Conservation (phyloP, 345 rosid species). For the Boechera stricta region DNA sequence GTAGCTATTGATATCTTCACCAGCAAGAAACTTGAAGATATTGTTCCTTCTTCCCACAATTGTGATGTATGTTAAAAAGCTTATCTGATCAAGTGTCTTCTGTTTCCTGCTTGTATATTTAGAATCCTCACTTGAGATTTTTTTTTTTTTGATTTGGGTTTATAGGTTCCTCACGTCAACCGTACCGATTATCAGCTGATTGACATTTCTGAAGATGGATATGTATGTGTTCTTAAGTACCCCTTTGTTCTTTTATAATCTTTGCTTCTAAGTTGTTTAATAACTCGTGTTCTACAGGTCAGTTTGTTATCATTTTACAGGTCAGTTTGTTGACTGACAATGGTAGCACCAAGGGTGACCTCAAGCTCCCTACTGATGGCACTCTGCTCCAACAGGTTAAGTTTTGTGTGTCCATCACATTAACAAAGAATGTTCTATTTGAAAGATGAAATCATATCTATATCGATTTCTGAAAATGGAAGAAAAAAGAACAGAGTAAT, state of each 20-base stretch:
- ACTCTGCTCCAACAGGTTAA: slow-evolving; percentile 62
- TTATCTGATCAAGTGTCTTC: background rate
- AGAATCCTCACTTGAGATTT: background rate
- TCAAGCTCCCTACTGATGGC: slow-evolving; percentile 75
- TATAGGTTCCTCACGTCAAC: slow-evolving; percentile 69
- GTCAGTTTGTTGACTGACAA: slow-evolving; percentile 72
- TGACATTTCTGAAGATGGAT: slow-evolving; percentile 79
- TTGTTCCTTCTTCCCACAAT: slow-evolving; percentile 81
- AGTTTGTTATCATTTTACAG: slow-evolving; percentile 38
- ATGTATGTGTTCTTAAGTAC: slow-evolving; percentile 48
- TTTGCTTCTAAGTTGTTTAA: background rate
- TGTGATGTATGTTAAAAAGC: slow-evolving; percentile 58
- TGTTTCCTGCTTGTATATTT: background rate
- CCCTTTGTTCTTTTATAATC: background rate
- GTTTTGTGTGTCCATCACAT: background rate
- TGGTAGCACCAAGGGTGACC: slow-evolving; percentile 74
- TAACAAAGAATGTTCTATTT: background rate
- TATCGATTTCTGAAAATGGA: background rate
- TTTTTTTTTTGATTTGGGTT: background rate
- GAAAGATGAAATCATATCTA: background rate
- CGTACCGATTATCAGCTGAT: slow-evolving; percentile 78
- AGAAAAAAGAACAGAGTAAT: background rate
- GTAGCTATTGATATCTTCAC: slow-evolving; percentile 81
- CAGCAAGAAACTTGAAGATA: slow-evolving; percentile 80
- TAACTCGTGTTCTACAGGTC: background rate